A percentile compares a stretch with the other conserved stretches of the same genome.
Conservation (phyloP, 2,329 filamentous ascomycete genomes). For the Trichoderma koningiopsis region DNA sequence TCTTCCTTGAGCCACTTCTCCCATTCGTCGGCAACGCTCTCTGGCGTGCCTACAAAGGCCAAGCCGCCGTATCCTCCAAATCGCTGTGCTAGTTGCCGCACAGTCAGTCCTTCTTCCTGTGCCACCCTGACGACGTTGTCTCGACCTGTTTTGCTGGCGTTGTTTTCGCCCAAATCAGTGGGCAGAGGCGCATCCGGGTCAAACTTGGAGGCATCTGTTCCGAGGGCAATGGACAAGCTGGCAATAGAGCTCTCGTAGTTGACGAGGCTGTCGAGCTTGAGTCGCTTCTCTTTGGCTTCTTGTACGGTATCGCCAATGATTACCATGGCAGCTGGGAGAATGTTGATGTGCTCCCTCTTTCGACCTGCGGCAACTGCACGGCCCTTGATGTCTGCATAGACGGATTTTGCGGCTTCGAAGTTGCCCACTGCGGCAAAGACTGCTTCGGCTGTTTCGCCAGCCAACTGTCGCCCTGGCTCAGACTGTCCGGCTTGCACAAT, state of each 20-base stretch:
- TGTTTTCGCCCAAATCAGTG: slow-evolving; percentile 53
- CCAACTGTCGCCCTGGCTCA: slow-evolving; percentile 53
- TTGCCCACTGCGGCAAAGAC: slow-evolving; percentile 55
- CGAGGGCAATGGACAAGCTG: slow-evolving; percentile 52
- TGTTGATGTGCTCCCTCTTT: slow-evolving; percentile 50
- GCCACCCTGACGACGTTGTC: slow-evolving; percentile 50
- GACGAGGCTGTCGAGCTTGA: slow-evolving; percentile 53
- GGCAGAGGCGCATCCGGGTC: slow-evolving; percentile 55
- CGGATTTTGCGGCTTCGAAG: slow-evolving; percentile 47
- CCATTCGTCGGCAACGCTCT: slow-evolving; percentile 53
- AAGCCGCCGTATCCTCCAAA: slow-evolving; percentile 53
- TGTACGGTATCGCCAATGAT: slow-evolving; percentile 52
- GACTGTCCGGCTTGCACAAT: slow-evolving; percentile 58
- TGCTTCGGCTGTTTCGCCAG: slow-evolving; percentile 55
- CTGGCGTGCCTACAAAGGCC: slow-evolving; percentile 53
- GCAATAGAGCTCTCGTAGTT: slow-evolving; percentile 58
- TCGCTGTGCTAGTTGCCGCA: slow-evolving; percentile 54
- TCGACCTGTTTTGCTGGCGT: slow-evolving; percentile 54
- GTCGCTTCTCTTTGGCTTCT: slow-evolving; percentile 51
- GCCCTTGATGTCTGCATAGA: slow-evolving; percentile 56
- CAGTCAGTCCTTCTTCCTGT: slow-evolving; percentile 47
- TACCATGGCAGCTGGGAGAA: slow-evolving; percentile 54
- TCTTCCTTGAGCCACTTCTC: slow-evolving; percentile 50
- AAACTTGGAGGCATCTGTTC: slow-evolving; percentile 49
- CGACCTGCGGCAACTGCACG: slow-evolving; percentile 49